Base-by-base conservation (phyloP, 1,284 basidiomycete genomes). In the Malassezia equina region DNA sequence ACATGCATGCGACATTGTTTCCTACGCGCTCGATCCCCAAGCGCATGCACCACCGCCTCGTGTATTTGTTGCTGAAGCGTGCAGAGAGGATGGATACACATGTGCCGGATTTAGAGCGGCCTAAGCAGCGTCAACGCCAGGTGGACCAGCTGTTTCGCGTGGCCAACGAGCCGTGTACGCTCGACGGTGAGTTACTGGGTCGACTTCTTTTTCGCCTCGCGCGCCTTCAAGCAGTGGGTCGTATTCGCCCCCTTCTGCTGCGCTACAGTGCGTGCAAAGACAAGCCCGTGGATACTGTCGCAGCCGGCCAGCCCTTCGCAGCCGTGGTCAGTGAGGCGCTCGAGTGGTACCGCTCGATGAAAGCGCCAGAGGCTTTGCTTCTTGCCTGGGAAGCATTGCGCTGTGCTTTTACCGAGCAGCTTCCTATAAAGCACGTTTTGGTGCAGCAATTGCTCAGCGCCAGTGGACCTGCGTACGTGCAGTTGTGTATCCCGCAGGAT, bases 11-110 rank as follows among this genome's bases (percentile, higher is more conserved):
- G 1, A 2, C 2, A 2, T 25, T 29, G 5, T 49, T 36, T 12
- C 33, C 40, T 31, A 29, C 11, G 2, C 44, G 25, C 19, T 5
- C 25, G 19, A 41, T 47, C 7, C 49, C 48, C 9, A 15, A 17
- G 4, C 13, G 8, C 17, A 25, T 47, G 31, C 24, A 44, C 13
- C 49, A 32, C 9, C 49, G 55, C 23, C 33, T 51, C 19, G 11
- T 57, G 15, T 57, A 57, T 33, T 50, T 57, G 4, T 12, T 57
- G 21, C 27, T 57, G 1, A 57, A 57, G 29, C 49, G 50, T 7
- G 49, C 41, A 21, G 55, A 57, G 29, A 33, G 51, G 0, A 44
- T 56, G 21, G 47, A 55, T 27, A 3, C 3, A 8, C 24, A 2
- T 11, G 15, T 33, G 12, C 24, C 19, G 1, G 34, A 31, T 7